A percentile compares a stretch with the other conserved stretches of the same genome.
Evolutionary conservation across 1,139 yeast species (phyloP).

Genomic region (Barnettozyma hawaiiensis): DNA sequence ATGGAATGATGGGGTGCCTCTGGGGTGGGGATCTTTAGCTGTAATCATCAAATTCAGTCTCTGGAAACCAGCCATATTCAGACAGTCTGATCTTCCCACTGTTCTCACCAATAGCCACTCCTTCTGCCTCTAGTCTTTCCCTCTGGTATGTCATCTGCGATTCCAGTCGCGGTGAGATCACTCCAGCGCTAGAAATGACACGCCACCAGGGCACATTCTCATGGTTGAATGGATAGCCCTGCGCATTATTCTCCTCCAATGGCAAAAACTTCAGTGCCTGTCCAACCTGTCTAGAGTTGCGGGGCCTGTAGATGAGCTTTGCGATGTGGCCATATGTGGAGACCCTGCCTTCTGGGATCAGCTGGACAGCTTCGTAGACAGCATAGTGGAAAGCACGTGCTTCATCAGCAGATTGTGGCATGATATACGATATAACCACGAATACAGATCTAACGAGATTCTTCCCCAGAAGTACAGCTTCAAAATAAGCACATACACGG

Average conservation of each 20-base stretch:
- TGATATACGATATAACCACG: slow-evolving; percentile 1
- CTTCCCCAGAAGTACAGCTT: not conserved
- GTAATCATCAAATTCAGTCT: slow-evolving; percentile 25
- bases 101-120: slow-evolving; percentile 38
- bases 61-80: slow-evolving; percentile 66
- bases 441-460: not conserved
- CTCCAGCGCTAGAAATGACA: slow-evolving; percentile 57
- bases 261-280: slow-evolving; percentile 54
- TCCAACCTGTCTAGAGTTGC: slow-evolving; percentile 71
- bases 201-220: slow-evolving; percentile 76
- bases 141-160: slow-evolving; percentile 46
- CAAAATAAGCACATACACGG: slow-evolving; percentile 6
- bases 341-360: slow-evolving; percentile 61
- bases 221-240: slow-evolving; percentile 24
- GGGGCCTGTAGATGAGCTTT: slow-evolving; percentile 52
- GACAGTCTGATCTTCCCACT: slow-evolving; percentile 36
- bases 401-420: slow-evolving; percentile 37
- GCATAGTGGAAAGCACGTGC: slow-evolving; percentile 53
- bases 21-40: too few species aligned
- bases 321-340: slow-evolving; percentile 74
- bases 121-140: slow-evolving; percentile 42
- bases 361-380: slow-evolving; percentile 49
- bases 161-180: slow-evolving; percentile 49
- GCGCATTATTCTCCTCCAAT: slow-evolving; percentile 6
- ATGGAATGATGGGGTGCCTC: too few species aligned